Base-by-base conservation (phyloP, 2,329 filamentous ascomycete genomes). In the Moelleriella libera region DNA sequence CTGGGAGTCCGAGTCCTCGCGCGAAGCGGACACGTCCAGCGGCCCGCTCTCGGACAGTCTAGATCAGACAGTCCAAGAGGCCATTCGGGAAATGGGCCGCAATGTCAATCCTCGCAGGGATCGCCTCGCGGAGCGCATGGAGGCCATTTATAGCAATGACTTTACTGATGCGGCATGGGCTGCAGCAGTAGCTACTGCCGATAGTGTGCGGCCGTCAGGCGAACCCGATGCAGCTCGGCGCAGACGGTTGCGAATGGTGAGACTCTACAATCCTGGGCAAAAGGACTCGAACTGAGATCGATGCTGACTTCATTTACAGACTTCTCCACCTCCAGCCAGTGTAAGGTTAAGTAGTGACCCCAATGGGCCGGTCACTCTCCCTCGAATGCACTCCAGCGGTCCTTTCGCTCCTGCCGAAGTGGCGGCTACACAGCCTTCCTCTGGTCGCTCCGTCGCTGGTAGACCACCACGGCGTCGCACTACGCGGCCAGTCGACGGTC, bases 401-500 rank as follows among this genome's bases (percentile, higher is more conserved):
- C 8, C 8, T 37, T 37, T 12, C 8, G 8, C 8, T 37, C 34
- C 8, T 37, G 34, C 12, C 34, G 34, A 37, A 12, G 34, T 8
- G 34, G 12, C 34, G 8, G 34, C 12, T 37, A 12, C 8, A 12
- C 8, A 9, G 34, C 34, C 34, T 37, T 8, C 34, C 34, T 8
- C 34, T 37, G 12, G 8, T 37, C 34, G 34, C 12, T 2, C 21
- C 21, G 21, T 21, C 21, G 21, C 21, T 21, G 21, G 21, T 44
- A 28, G 40, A 46, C 12, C 41, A 34, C 45, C 50, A 37, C 8
- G 6, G 45, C 39, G 34, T 29, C 51, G 49, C n/a, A 47, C 46
- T 30, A 32, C 43, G 11, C 44, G 50, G 12, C 54, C 50, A 4
- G 44, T 83, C 1, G 82, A 94, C 62, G 88, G 88, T 4, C 74